Percentiles rank a stretch among this genome's conserved stretches.
Conservation (phyloP, 2,329 filamentous ascomycete species). For the Pseudogymnoascus sp. region DNA sequence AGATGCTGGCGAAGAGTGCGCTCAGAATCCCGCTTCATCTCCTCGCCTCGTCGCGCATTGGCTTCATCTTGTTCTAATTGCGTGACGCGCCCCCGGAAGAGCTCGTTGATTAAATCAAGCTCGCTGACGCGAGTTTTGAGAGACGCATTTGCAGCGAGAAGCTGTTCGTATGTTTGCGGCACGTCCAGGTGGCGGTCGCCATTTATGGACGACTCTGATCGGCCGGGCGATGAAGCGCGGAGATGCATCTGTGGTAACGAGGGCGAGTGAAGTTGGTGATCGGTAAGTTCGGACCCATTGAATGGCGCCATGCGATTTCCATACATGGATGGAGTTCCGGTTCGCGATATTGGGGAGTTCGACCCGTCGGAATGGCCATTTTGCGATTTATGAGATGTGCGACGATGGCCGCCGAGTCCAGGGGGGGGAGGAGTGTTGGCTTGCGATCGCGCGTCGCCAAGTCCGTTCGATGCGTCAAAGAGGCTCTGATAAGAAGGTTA, state of each 20-base stretch:
- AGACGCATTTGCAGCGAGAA: conserved; percentile 70
- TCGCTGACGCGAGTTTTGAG: conserved; percentile 95
- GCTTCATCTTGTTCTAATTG: conserved; percentile 71
- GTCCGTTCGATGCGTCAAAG: conserved; percentile 46
- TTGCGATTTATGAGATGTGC: conserved; percentile 61
- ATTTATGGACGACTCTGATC: conserved; percentile 41
- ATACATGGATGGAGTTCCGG: conserved; percentile 67
- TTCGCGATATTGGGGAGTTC: conserved; percentile 71
- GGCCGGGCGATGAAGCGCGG: conserved; percentile 51
- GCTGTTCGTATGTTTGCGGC: conserved; percentile 70
- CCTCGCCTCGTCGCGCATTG: conserved; percentile 52
- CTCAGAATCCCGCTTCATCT: conserved; percentile 47
- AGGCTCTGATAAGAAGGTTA: conserved; percentile 25
- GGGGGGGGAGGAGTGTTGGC: conserved; percentile 40
- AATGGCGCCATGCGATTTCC: conserved; percentile 71
- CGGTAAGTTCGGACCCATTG: conserved; percentile 59
- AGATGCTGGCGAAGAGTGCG: conserved; percentile 51
- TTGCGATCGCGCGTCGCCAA: conserved; percentile 47
- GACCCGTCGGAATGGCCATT: conserved; percentile 67
- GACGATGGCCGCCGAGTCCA: conserved; percentile 48
- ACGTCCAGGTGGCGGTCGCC: conserved; percentile 56
- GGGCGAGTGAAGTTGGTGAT: conserved; percentile 51
- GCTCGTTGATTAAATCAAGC: conserved; percentile 85
- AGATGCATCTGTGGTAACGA: conserved; percentile 42
- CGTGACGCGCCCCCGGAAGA: conserved; percentile 65